These are phyloP conservation scores for Zygnema circumcarinatum DNA, from an alignment of 139 green algal genomes.

Conservation along the genomic window DNA sequence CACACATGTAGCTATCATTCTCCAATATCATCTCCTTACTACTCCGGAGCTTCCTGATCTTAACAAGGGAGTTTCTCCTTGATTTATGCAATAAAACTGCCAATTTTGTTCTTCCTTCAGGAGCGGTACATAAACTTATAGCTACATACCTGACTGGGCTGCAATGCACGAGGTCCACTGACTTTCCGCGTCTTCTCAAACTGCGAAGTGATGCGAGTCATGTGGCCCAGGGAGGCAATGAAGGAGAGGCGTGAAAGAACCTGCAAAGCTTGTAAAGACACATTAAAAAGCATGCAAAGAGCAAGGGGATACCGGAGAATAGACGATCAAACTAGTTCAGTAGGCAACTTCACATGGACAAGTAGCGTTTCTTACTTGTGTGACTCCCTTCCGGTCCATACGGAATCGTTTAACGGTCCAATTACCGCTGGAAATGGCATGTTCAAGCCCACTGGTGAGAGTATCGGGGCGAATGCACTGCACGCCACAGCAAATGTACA, in stretches of 20 bases:
- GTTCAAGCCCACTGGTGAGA: constrained; percentile 93
- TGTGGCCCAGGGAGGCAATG: constrained; percentile 95
- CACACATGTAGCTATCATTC: too few species aligned
- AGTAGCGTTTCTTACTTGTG: too few species aligned
- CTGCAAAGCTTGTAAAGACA: constrained; percentile 72
- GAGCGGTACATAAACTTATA: not conserved
- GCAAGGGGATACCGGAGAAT: constrained; percentile 1
- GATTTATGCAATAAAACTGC: too few species aligned
- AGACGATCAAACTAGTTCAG: not conserved
- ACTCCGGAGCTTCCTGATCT: too few species aligned
- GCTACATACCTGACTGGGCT: constrained; percentile 59
- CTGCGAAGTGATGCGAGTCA: constrained; percentile 97
- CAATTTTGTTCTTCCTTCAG: not conserved
- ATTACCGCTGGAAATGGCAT: constrained; percentile 89
- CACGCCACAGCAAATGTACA: not conserved
- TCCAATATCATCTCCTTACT: too few species aligned
- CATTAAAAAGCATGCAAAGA: constrained; percentile 5
- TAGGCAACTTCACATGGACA: too few species aligned
- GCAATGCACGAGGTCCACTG: constrained; percentile 63
- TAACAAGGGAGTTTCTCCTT: too few species aligned
- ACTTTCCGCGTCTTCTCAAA: constrained; percentile 99
- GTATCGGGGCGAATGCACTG: constrained; percentile 86
- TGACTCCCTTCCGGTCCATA: constrained; percentile 98
- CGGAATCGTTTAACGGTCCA: constrained; percentile 98
- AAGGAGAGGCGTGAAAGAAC: constrained; percentile 96